phyloP scores from a whole-genome alignment of 305 asterid species.

The Solanum hybrid region DNA sequence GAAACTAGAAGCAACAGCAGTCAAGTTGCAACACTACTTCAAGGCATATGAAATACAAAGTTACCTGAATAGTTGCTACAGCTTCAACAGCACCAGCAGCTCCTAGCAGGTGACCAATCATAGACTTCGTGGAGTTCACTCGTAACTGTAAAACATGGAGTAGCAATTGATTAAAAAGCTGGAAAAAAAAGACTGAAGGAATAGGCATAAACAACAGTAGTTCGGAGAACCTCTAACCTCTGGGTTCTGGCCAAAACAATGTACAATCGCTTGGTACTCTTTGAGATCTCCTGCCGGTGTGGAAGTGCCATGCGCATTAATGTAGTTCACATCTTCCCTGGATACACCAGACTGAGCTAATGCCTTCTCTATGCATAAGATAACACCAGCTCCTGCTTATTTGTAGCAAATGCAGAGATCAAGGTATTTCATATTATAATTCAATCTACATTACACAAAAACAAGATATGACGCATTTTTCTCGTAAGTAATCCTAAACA shows the following conservation, averaged over 20 bases:
- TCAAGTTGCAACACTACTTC: not conserved
- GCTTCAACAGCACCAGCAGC: constrained; percentile 99
- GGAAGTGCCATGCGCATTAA: constrained; percentile 96
- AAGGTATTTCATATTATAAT: not conserved
- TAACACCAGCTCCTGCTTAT: constrained; percentile 67
- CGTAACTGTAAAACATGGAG: constrained; percentile 43
- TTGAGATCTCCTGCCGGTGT: constrained; percentile 90
- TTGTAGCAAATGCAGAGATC: not conserved
- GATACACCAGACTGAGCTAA: constrained; percentile 84
- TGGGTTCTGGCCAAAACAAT: constrained; percentile 86
- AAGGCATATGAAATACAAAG: constrained; percentile 1
- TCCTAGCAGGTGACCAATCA: constrained; percentile 90
- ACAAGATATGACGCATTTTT: not conserved
- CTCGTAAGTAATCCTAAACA: not conserved
- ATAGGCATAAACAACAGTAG: not conserved
- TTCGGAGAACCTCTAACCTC: constrained; percentile 43
- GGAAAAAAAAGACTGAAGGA: constrained; percentile 6
- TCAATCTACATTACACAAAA: not conserved
- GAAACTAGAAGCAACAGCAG: not conserved
- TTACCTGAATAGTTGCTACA: constrained; percentile 95
- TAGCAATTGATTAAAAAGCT: constrained; percentile 2
- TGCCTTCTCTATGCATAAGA: constrained; percentile 88
- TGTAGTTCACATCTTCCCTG: constrained; percentile 80
- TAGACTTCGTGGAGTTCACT: constrained; percentile 91
- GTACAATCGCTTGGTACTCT: constrained; percentile 79